Evolutionary conservation across 1,284 basidiomycete genomes (phyloP).

Genomic region (Calocybe gambosa): DNA sequence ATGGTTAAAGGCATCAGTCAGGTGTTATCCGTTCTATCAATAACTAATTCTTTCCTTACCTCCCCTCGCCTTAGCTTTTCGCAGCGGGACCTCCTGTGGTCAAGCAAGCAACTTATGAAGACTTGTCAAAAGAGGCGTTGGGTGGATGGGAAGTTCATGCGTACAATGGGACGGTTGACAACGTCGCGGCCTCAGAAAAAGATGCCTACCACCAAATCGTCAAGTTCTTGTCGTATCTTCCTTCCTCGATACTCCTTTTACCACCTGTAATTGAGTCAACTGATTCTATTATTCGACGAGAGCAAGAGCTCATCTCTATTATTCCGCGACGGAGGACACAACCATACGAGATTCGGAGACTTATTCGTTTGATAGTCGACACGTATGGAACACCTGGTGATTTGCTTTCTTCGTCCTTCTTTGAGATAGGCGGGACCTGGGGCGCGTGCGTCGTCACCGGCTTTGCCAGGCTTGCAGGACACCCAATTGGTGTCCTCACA

Average conservation of each 20-base stretch:
- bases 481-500: slow-evolving; percentile 32
- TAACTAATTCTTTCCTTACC: slow-evolving; percentile 10
- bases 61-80: slow-evolving; percentile 23
- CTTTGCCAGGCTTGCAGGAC: slow-evolving; percentile 31
- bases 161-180: slow-evolving; percentile 35
- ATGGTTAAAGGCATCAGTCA: slow-evolving; percentile 32
- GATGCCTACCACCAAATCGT: slow-evolving; percentile 35
- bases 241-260: slow-evolving; percentile 31
- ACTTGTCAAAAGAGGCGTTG: slow-evolving; percentile 33
- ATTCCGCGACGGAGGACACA: slow-evolving; percentile 33
- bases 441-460: slow-evolving; percentile 34
- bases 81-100: slow-evolving; percentile 37
- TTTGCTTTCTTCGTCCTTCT: slow-evolving; percentile 24
- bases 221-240: slow-evolving; percentile 34
- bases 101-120: slow-evolving; percentile 34
- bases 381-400: slow-evolving; percentile 17
- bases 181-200: slow-evolving; percentile 31
- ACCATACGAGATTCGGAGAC: slow-evolving; percentile 31
- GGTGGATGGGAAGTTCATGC: slow-evolving; percentile 38
- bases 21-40: slow-evolving; percentile 7
- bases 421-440: slow-evolving; percentile 36
- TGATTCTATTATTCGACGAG: slow-evolving; percentile 25
- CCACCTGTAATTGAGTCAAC: slow-evolving; percentile 22
- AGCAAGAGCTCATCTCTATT: slow-evolving; percentile 31
- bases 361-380: slow-evolving; percentile 32